Base-by-base conservation (phyloP, 1,284 basidiomycete species). In the Phlebopus sp. region DNA sequence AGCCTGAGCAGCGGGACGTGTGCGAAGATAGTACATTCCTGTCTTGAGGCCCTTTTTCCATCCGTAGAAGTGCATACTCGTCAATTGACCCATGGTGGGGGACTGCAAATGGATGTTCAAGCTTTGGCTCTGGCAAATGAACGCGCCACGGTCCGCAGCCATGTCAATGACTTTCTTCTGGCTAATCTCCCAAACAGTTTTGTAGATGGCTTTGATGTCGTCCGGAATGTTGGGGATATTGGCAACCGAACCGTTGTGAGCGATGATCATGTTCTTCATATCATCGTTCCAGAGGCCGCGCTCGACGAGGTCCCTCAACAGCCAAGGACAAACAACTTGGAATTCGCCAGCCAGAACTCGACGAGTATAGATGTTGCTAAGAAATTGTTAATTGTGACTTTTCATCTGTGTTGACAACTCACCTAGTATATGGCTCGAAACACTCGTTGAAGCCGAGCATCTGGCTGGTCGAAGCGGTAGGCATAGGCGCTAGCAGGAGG, bases 31-130 rank as follows among this genome's bases (percentile, higher is more conserved):
- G 75, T 92, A 92, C 87, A 94, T 93, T 58, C 93, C 97, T 0
- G 97, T 99, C 84, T 99, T 99, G 64, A 99, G 75, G 23, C 97
- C 97, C 72, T 92, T 92, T 82, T 97, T 97, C 97, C 96, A 99
- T 19, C 95, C 97, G 69, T 99, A 98, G 74, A 99, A 99, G 76
- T 99, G 97, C 96, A 98, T 99, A 59, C 90, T 92, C 41, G 94
- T 97, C 55, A 99, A 77, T 70, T 99, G 97, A 15, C 92, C 92
- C 57, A 90, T 81, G 9, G 93, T 95, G 40, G 97, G 97, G 46
- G 90, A 80, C 62, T 92, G 84, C 38, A 99, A 73, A 69, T 99
- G 96, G 50, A 99, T 84, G 71, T 99, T 99, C 66, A 99, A 68
- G 55, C 81, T 84, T 69, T 91, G 87, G 58, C 83, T 87, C 73